Base-by-base conservation (phyloP, 2,329 filamentous ascomycete species). In the Xylariaceae sp. region DNA sequence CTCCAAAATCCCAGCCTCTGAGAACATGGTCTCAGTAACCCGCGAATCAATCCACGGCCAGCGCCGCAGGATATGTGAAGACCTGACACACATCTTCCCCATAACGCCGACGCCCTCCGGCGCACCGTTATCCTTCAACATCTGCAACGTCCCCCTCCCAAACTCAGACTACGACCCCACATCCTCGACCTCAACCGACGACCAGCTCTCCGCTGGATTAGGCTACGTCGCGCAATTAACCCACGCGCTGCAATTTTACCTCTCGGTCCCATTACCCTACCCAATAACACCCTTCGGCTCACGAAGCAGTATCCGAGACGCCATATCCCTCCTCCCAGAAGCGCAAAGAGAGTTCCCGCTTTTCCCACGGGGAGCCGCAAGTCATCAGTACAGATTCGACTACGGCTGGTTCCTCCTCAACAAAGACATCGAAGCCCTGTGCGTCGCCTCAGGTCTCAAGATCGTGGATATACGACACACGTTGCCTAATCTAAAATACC, bases 351-450 rank as follows among this genome's bases (percentile, higher is more conserved):
- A 84, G 6, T 99, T 96, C 63, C 94, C 94, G 0, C 79, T 99
- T 0, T 92, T 92, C 69, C 66, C 83, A 0, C 72, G 79, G 2
- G 80, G 81, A 14, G 81, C 80, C 71, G 88, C 73, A n/a, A 80
- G 65, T 2, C 83, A 90, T 0, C 84, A 91, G 42, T 97, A 93
- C 73, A 86, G 93, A 2, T 97, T 97, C 69, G 93, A 97, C 63
- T 99, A 97, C 68, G 94, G 80, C 11, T 94, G 96, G 66, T 99
- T 97, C 63, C 75, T 97, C n/a, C 79, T 99, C 13, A 97, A 97
- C 74, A 97, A 97, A 71, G 78, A 97, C 65, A 92, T 99, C 50
- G 92, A 97, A 62, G 72, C 77, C 0, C 73, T 87, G 3, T 86
- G 83, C 54, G 73, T 75, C 3, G 76, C 78, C 1, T 85, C 91